phyloP scores from a whole-genome alignment of 139 green algal species.

The Klebsormidium nitens region DNA sequence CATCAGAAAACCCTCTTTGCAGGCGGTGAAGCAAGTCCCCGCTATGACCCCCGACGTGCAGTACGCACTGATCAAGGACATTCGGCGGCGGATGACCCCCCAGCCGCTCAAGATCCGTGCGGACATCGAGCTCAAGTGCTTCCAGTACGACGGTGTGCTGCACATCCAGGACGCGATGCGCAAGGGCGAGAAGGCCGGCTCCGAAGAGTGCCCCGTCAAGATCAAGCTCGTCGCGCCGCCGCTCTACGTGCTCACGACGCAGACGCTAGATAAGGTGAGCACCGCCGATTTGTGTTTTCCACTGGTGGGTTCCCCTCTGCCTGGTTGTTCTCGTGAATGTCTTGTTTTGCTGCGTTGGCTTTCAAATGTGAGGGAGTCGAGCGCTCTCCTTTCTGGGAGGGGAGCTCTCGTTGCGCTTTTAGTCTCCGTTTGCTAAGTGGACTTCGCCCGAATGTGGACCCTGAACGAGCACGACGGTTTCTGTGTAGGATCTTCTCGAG shows the following conservation, averaged over 20 bases:
- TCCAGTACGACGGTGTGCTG: constrained; percentile 92
- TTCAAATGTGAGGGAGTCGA: too few species aligned
- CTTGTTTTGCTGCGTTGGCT: background rate
- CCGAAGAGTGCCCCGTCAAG: constrained; percentile 80
- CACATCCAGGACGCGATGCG: constrained; percentile 90
- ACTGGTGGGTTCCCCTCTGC: background rate
- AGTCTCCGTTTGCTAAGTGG: too few species aligned
- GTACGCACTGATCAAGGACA: constrained; percentile 88
- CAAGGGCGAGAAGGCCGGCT: constrained; percentile 54
- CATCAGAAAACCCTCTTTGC: too few species aligned
- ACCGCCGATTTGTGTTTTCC: background rate
- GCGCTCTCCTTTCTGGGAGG: too few species aligned
- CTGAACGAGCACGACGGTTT: too few species aligned
- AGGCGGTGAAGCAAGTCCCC: constrained; percentile 27
- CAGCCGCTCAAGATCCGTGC: constrained; percentile 97
- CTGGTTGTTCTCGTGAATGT: background rate
- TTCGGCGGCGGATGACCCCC: constrained; percentile 94
- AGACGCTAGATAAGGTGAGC: constrained; percentile 84
- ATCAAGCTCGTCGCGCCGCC: constrained; percentile 97
- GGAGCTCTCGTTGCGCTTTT: too few species aligned
- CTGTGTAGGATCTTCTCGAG: too few species aligned
- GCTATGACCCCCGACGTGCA: constrained; percentile 53
- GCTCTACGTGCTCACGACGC: constrained; percentile 95
- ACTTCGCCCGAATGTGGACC: too few species aligned
- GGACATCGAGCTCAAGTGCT: constrained; percentile 98